Percentiles rank a stretch among this genome's conserved stretches.
phyloP scores from a whole-genome alignment of 164 flowering plant genomes.

The Tetracentron sinense region DNA sequence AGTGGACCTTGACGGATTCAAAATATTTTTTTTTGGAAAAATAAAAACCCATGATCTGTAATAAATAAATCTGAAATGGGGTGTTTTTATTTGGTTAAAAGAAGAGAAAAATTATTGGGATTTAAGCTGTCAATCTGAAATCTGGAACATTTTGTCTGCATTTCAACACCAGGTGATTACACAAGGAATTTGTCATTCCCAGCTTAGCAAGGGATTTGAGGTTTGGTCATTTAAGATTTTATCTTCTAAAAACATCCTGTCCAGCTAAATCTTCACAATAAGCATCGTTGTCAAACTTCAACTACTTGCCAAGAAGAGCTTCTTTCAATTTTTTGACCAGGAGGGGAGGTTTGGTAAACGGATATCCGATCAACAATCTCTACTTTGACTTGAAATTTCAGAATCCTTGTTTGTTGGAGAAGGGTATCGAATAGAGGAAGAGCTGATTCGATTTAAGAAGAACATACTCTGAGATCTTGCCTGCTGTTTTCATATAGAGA shows the following conservation, averaged over 20 bases:
- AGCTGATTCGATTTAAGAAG: not conserved
- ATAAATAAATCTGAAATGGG: not conserved
- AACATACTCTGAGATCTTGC: conserved; percentile 7
- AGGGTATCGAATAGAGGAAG: not conserved
- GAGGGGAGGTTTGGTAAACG: conserved; percentile 6
- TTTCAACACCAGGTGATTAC: not conserved
- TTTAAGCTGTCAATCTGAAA: not conserved
- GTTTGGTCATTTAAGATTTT: conserved; percentile 9
- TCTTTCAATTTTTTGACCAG: conserved; percentile 24
- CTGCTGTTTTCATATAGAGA: too few species aligned
- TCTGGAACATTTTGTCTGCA: not conserved
- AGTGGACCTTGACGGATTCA: too few species aligned
- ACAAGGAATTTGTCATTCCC: not conserved
- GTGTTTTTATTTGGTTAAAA: not conserved
- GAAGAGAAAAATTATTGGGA: too few species aligned
- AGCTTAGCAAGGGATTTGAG: conserved; percentile 13
- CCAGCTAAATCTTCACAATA: conserved; percentile 7
- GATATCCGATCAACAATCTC: not conserved
- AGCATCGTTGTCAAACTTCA: conserved; percentile 17
- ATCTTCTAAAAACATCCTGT: not conserved
- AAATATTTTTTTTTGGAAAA: too few species aligned
- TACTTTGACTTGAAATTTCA: conserved; percentile 22
- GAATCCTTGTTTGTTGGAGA: conserved; percentile 7
- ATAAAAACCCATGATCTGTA: too few species aligned
- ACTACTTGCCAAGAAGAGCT: conserved; percentile 4